Evolutionary conservation across 495 filamentous ascomycete genomes (phyloP).

Genomic region (Xylaria curta): DNA sequence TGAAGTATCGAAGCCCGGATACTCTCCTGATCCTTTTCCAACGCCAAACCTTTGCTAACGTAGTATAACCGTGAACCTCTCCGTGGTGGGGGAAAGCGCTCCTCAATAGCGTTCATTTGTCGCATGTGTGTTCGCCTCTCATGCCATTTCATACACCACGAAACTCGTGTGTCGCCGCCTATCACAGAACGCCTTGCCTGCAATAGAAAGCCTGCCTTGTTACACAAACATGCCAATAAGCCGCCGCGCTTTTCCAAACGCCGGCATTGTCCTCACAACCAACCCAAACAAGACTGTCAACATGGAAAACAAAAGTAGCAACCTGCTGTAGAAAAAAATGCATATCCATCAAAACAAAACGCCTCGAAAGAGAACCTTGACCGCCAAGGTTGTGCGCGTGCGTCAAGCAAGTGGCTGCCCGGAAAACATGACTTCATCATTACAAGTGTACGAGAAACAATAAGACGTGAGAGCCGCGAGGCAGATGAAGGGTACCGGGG

Average conservation of each 20-base stretch:
- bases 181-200: conserved; percentile 21
- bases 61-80: neutral
- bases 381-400: conserved; percentile 28
- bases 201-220: neutral
- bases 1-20: neutral
- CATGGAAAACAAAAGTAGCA: neutral
- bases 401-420: conserved; percentile 26
- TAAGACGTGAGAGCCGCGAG: conserved; percentile 36
- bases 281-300: neutral
- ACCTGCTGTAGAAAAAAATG: neutral
- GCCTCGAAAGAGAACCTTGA: conserved; percentile 10
- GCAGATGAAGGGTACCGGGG: conserved; percentile 34
- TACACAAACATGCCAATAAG: conserved; percentile 13
- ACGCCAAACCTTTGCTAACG: conserved; percentile 23
- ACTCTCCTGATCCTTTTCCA: conserved; percentile 7
- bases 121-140: conserved; percentile 14
- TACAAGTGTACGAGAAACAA: conserved; percentile 29
- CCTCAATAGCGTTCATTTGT: conserved; percentile 6
- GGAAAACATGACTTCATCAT: conserved; percentile 44
- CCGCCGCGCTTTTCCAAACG: conserved; percentile 23
- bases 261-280: conserved; percentile 6
- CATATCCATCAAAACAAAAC: conserved; percentile 12
- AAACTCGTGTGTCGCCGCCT: conserved; percentile 13
- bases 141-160: conserved; percentile 16
- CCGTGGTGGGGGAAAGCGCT: neutral